Evolutionary conservation across 371 early-diverging fungal species (phyloP).

Genomic region (Encephalitozoon intestinalis): DNA sequence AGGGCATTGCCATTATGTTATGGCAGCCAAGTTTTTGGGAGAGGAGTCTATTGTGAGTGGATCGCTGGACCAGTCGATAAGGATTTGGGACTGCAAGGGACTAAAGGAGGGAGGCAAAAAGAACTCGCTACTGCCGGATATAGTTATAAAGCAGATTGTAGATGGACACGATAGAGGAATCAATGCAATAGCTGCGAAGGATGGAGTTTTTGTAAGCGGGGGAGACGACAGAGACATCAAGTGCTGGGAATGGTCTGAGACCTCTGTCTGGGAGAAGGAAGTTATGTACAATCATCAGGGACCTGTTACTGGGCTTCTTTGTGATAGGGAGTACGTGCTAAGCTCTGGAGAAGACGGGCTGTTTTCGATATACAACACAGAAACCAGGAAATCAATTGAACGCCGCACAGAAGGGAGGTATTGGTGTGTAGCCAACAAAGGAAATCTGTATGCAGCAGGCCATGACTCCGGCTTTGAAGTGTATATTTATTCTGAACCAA

Average conservation of each 20-base stretch:
- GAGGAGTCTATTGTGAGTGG: slow-evolving; percentile 91
- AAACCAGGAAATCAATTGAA: slow-evolving; percentile 72
- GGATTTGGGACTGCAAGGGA: slow-evolving; percentile 94
- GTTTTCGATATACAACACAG: slow-evolving; percentile 86
- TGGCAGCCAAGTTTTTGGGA: slow-evolving; percentile 92
- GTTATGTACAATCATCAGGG: slow-evolving; percentile 91
- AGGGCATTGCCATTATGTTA: slow-evolving; percentile 98
- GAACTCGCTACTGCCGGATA: slow-evolving; percentile 85
- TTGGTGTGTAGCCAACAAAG: slow-evolving; percentile 80
- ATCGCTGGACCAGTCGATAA: slow-evolving; percentile 88
- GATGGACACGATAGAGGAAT: slow-evolving; percentile 97
- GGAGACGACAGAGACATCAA: slow-evolving; percentile 94
- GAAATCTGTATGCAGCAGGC: slow-evolving; percentile 62
- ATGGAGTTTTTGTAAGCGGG: slow-evolving; percentile 81
- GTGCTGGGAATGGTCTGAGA: slow-evolving; percentile 89
- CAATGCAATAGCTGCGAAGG: slow-evolving; percentile 83
- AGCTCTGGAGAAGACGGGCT: slow-evolving; percentile 89
- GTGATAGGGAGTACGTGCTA: slow-evolving; percentile 63
- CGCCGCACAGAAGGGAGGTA: slow-evolving; percentile 87
- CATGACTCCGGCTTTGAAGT: slow-evolving; percentile 91
- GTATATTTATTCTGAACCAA: slow-evolving; percentile 84
- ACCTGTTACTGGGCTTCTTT: slow-evolving; percentile 83
- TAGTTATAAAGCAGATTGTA: slow-evolving; percentile 85
- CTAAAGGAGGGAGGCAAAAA: slow-evolving; percentile 60
- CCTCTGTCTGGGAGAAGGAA: slow-evolving; percentile 89